Conservation (phyloP, 2,329 filamentous ascomycete genomes). For the Amylocarpus encephaloides region DNA sequence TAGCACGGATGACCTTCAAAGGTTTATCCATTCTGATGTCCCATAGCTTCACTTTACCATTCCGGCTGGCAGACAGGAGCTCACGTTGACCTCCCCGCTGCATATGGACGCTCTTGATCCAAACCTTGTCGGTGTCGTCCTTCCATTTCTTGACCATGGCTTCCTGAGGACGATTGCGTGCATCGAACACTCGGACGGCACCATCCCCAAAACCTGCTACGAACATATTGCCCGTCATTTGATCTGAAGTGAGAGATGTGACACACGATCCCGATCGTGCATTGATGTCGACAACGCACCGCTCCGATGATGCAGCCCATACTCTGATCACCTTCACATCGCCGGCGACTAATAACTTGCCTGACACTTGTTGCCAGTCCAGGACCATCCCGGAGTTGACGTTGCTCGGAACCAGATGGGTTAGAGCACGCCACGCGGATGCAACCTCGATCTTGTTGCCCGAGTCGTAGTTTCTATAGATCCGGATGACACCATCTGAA, state of each 20-base stretch:
- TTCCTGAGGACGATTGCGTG: constrained; percentile 73
- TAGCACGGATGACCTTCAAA: constrained; percentile 67
- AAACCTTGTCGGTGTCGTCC: constrained; percentile 75
- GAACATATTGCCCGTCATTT: constrained; percentile 95
- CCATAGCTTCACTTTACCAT: constrained; percentile 93
- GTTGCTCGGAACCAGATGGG: constrained; percentile 88
- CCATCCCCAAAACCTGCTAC: constrained; percentile 96
- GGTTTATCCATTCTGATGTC: constrained; percentile 84
- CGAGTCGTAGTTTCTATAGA: constrained; percentile 87
- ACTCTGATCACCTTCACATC: constrained; percentile 93
- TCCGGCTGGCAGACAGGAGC: constrained; percentile 80
- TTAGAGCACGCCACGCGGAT: constrained; percentile 84
- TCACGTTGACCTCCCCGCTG: constrained; percentile 92
- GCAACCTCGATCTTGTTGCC: constrained; percentile 73
- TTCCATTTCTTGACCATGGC: constrained; percentile 97
- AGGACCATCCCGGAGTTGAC: constrained; percentile 94
- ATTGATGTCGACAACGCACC: constrained; percentile 88
- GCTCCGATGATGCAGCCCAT: constrained; percentile 91
- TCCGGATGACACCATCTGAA: constrained; percentile 87
- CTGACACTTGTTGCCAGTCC: constrained; percentile 98
- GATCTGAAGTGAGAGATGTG: constrained; percentile 90
- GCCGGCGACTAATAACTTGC: constrained; percentile 88
- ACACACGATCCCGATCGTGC: constrained; percentile 93
- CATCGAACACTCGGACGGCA: constrained; percentile 89
- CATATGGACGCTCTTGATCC: constrained; percentile 95